Conservation (phyloP, 225 moss, liverwort and hornwort genomes). For the Sphagnum contortum region DNA sequence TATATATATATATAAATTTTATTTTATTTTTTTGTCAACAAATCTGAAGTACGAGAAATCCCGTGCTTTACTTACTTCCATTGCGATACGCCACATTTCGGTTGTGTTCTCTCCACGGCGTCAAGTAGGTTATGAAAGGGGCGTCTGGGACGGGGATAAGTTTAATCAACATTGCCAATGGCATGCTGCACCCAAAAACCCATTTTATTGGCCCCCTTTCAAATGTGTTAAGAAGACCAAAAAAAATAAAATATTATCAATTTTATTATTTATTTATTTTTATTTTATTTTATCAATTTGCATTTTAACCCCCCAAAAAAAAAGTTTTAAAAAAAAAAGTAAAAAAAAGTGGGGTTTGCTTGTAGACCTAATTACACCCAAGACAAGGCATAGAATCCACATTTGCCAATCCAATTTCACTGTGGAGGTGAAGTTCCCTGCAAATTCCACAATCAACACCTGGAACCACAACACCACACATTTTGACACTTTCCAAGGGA, state of each 20-base stretch:
- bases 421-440: conserved; percentile 72
- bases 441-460: conserved; percentile 86
- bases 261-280: too few relatives aligned
- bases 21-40: too few relatives aligned
- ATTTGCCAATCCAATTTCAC: conserved; percentile 56
- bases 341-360: not conserved
- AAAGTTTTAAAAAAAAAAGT: too few relatives aligned
- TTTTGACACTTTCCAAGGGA: too few relatives aligned
- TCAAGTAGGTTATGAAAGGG: conserved; percentile 36
- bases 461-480: conserved; percentile 10
- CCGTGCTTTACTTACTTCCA: conserved; percentile 31
- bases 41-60: not conserved
- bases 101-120: conserved; percentile 38
- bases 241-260: too few relatives aligned
- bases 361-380: conserved; percentile 53
- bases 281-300: too few relatives aligned
- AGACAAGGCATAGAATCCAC: conserved; percentile 58
- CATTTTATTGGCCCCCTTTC: not conserved
- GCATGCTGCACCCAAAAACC: conserved; percentile 39
- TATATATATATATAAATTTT: not conserved
- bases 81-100: conserved; percentile 25
- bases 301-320: too few relatives aligned
- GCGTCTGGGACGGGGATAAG: conserved; percentile 63
- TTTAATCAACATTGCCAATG: conserved; percentile 52
- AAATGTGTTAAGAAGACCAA: too few relatives aligned